Percentiles rank a stretch among this genome's conserved stretches.
Evolutionary conservation across 352 stramenopile species (phyloP).

Genomic region (Phytophthora niederhauseri): DNA sequence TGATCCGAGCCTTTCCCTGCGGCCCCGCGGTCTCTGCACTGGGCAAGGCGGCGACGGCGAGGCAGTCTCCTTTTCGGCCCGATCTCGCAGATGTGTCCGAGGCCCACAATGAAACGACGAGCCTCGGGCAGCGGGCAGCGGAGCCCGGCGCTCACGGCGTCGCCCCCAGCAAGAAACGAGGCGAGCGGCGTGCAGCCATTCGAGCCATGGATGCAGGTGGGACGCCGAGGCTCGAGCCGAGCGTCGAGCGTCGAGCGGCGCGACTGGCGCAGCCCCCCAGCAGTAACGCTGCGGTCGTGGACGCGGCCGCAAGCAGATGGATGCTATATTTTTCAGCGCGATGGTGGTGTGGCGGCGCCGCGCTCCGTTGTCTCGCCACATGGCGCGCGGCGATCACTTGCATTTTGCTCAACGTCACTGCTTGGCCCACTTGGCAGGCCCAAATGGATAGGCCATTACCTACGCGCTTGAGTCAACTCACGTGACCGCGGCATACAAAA

Average conservation of each 20-base stretch:
- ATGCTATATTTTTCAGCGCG: slow-evolving; percentile 23
- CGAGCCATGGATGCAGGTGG: neutral
- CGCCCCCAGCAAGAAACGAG: slow-evolving; percentile 19
- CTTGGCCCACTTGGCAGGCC: slow-evolving; percentile 12
- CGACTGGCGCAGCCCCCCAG: slow-evolving; percentile 13
- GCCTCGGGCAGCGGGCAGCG: neutral
- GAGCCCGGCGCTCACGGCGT: slow-evolving; percentile 3
- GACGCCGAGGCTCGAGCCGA: neutral
- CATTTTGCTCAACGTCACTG: neutral
- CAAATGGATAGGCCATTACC: slow-evolving; percentile 30
- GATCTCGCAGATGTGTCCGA: slow-evolving; percentile 30
- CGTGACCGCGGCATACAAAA: slow-evolving; percentile 29
- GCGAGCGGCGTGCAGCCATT: slow-evolving; percentile 13
- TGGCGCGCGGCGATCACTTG: slow-evolving; percentile 7
- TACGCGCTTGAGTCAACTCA: slow-evolving; percentile 35
- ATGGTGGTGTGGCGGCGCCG: slow-evolving; percentile 10
- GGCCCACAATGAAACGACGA: slow-evolving; percentile 34
- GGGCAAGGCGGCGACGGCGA: slow-evolving; percentile 3
- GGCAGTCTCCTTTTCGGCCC: slow-evolving; percentile 25
- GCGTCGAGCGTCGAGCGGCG: neutral
- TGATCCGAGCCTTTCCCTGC: slow-evolving; percentile 33
- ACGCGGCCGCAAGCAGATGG: slow-evolving; percentile 23
- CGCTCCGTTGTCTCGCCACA: slow-evolving; percentile 5
- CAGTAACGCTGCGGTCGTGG: slow-evolving; percentile 29
- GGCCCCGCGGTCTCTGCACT: slow-evolving; percentile 16